Base-by-base conservation (phyloP, 1,284 basidiomycete species). In the Ustilago shanxiensis region DNA sequence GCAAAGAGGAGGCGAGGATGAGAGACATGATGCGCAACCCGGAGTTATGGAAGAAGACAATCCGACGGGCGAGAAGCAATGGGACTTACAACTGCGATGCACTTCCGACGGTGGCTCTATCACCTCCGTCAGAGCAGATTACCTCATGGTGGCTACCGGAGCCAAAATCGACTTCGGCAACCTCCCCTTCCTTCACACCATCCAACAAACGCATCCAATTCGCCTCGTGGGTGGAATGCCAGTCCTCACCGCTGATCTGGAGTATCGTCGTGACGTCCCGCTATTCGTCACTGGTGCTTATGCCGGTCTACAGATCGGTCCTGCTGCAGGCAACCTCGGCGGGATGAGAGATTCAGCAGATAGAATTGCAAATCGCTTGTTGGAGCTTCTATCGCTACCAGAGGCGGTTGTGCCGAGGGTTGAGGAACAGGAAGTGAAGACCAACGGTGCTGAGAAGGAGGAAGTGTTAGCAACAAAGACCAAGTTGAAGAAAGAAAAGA, bases 291-390 rank as follows among this genome's bases (percentile, higher is more conserved):
- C 83, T 6, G 87, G 87, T 2, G 80, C 81, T 44, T 83, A 80
- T 70, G 72, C 72, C 28, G 78, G 72, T 0, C 63, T 80, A 2
- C 77, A 85, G 66, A 81, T 87, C 52, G 87, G 87, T 8, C 86
- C 87, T 0, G 86, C 80, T 13, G 86, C 84, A 0, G 80, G 80
- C 29, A 87, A 87, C 45, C 67, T 87, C 11, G 81, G 81, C 20
- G 86, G 86, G 3, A 85, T 86, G 41, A 69, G 87, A 6, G 82
- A 83, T 18, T 86, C 84, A 10, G 86, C 86, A 0, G 87, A 87
- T 52, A 73, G 86, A 1, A 82, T 87, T 29, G 86, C 82, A 0
- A 74, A 72, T 26, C 55, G 80, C 2, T 53, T 87, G 20, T 37
- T 61, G 24, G 69, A 79, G 26, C 55, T 79, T 3, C 13, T 69